A percentile compares a stretch with the other conserved stretches of the same genome.
phyloP scores from a whole-genome alignment of 2,329 filamentous ascomycete genomes.

The Ceratocystis lukuohia region DNA sequence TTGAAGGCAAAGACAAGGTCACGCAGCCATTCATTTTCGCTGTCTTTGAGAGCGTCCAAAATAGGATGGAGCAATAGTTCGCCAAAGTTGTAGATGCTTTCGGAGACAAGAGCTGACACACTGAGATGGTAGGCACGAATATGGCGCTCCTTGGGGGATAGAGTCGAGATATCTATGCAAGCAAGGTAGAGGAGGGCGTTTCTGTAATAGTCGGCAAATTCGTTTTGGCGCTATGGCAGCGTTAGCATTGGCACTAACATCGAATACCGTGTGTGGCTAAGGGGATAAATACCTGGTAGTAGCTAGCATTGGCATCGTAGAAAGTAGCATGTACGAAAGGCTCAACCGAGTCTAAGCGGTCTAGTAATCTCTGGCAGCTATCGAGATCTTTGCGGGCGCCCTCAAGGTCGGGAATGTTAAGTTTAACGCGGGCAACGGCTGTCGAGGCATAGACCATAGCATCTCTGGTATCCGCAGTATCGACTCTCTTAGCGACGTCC shows the following conservation, averaged over 20 bases:
- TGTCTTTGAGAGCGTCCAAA: constrained; percentile 61
- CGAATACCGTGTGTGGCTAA: too few relatives aligned
- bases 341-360: constrained; percentile 88
- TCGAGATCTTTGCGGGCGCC: constrained; percentile 78
- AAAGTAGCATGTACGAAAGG: constrained; percentile 91
- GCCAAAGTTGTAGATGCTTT: constrained; percentile 97
- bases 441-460: constrained; percentile 90
- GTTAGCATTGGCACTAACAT: constrained; percentile 21
- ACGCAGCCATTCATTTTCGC: constrained; percentile 73
- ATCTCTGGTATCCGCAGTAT: constrained; percentile 86
- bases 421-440: constrained; percentile 75
- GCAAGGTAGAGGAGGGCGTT: constrained; percentile 96
- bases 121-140: constrained; percentile 82
- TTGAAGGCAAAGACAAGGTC: constrained; percentile 98
- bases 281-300: constrained; percentile 54
- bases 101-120: constrained; percentile 82
- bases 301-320: constrained; percentile 88
- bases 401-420: constrained; percentile 66
- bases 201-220: constrained; percentile 94
- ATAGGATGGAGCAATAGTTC: constrained; percentile 97
- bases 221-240: constrained; percentile 48
- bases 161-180: constrained; percentile 70
- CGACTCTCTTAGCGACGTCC: constrained; percentile 71
- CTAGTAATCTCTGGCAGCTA: constrained; percentile 72
- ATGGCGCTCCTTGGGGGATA: constrained; percentile 62